A percentile compares a stretch with the other conserved stretches of the same genome.
phyloP scores from a whole-genome alignment of 495 filamentous ascomycete species.

The Bathelium albidoporum region DNA sequence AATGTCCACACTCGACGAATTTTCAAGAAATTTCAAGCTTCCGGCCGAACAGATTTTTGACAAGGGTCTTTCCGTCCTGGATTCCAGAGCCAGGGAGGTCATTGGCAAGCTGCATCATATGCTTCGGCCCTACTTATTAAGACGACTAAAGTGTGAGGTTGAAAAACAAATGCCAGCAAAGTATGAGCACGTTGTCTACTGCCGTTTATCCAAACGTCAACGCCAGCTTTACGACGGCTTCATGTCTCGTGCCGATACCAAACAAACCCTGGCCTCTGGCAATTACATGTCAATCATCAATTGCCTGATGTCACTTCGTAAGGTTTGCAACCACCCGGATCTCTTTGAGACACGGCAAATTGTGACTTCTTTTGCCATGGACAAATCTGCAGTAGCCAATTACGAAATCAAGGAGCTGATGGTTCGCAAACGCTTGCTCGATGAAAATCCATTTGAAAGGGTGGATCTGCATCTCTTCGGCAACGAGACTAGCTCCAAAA shows the following conservation, averaged over 20 bases:
- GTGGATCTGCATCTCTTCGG: slow-evolving; percentile 65
- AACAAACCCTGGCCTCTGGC: slow-evolving; percentile 78
- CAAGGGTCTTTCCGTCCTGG: slow-evolving; percentile 84
- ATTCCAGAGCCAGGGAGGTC: slow-evolving; percentile 78
- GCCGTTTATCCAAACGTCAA: slow-evolving; percentile 86
- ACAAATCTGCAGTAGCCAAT: slow-evolving; percentile 64
- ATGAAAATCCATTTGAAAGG: slow-evolving; percentile 51
- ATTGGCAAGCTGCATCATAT: slow-evolving; percentile 89
- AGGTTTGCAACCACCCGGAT: slow-evolving; percentile 98
- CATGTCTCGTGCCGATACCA: slow-evolving; percentile 84
- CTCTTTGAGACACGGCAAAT: slow-evolving; percentile 97
- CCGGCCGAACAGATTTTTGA: slow-evolving; percentile 93
- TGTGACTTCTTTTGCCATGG: slow-evolving; percentile 92
- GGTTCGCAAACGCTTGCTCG: slow-evolving; percentile 56
- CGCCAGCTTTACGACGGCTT: slow-evolving; percentile 95
- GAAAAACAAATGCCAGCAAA: slow-evolving; percentile 99
- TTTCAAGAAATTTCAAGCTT: slow-evolving; percentile 84
- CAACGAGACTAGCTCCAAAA: slow-evolving; percentile 44
- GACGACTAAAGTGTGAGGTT: slow-evolving; percentile 90
- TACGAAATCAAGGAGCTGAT: slow-evolving; percentile 68
- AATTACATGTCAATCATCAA: slow-evolving; percentile 98
- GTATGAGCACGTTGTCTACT: slow-evolving; percentile 93
- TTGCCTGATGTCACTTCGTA: slow-evolving; percentile 93
- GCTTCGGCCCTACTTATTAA: slow-evolving; percentile 82
- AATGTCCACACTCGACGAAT: slow-evolving; percentile 63